phyloP scores from a whole-genome alignment of 352 stramenopile species.

The Phytophthora citricola region DNA sequence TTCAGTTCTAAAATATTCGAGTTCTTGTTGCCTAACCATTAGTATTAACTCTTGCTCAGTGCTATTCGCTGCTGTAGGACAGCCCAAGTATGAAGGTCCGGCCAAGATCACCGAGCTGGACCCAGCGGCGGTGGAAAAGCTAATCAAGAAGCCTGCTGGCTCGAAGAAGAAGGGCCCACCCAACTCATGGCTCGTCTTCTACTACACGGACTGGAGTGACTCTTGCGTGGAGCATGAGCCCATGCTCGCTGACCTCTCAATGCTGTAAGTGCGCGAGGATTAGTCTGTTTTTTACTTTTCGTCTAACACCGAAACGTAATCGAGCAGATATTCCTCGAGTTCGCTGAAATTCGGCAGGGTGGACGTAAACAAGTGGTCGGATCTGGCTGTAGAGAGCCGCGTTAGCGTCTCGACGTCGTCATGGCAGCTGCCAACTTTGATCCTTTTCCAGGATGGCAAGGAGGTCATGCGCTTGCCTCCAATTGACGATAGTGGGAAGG shows the following conservation, averaged over 20 bases:
- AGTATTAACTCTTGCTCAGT: slow-evolving; percentile 37
- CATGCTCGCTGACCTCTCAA: slow-evolving; percentile 74
- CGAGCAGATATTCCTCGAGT: slow-evolving; percentile 52
- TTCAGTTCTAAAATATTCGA: background rate
- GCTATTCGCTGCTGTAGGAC: slow-evolving; percentile 64
- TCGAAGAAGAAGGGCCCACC: slow-evolving; percentile 36
- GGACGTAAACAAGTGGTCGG: slow-evolving; percentile 69
- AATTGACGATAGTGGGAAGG: slow-evolving; percentile 60
- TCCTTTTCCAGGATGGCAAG: slow-evolving; percentile 73
- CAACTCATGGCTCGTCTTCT: slow-evolving; percentile 77
- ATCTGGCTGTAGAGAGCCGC: slow-evolving; percentile 60
- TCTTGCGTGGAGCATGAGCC: slow-evolving; percentile 76
- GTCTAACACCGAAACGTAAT: slow-evolving; percentile 6
- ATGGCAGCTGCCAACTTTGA: slow-evolving; percentile 73
- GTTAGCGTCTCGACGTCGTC: slow-evolving; percentile 74
- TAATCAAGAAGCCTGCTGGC: slow-evolving; percentile 43
- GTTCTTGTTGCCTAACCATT: background rate
- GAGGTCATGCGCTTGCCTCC: slow-evolving; percentile 64
- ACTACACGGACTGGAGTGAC: slow-evolving; percentile 78
- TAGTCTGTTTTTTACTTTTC: no score
- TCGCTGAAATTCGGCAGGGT: slow-evolving; percentile 70
- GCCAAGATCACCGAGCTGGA: slow-evolving; percentile 59
- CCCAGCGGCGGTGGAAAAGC: slow-evolving; percentile 52
- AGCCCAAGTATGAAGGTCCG: slow-evolving; percentile 70
- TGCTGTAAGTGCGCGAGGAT: slow-evolving; percentile 14